Percentiles rank a stretch among this genome's conserved stretches.
phyloP scores from a whole-genome alignment of 805 yeast species.

The Sugiyamaella marilandica region DNA sequence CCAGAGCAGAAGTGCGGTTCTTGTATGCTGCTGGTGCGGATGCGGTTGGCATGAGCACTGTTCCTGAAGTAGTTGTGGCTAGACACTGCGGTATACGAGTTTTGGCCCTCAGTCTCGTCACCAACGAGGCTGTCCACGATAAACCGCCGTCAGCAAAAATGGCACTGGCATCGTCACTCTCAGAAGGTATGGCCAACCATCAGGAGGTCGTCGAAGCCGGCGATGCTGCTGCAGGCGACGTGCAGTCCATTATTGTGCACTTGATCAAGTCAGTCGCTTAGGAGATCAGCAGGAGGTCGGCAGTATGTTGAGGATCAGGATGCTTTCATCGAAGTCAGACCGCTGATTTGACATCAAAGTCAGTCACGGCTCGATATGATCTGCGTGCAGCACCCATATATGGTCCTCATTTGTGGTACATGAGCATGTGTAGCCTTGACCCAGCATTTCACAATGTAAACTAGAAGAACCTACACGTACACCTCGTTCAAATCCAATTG shows the following conservation, averaged over 20 bases:
- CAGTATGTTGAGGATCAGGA: no score
- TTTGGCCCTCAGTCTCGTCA: constrained; percentile 78
- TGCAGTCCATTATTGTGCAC: constrained; percentile 51
- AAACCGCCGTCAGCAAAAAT: constrained; percentile 34
- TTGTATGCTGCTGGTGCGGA: constrained; percentile 75
- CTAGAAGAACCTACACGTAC: no score
- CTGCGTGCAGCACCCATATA: no score
- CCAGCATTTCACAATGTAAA: no score
- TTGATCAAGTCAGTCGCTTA: not conserved
- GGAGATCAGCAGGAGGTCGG: no score
- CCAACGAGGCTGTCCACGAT: constrained; percentile 72
- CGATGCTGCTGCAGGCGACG: constrained; percentile 72
- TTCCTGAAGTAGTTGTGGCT: constrained; percentile 91
- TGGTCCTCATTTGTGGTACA: no score
- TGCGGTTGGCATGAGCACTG: constrained; percentile 97
- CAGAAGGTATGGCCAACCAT: constrained; percentile 78
- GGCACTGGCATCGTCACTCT: constrained; percentile 16
- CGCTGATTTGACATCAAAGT: no score
- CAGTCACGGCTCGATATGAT: no score
- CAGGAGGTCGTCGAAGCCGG: constrained; percentile 89
- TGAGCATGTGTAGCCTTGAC: no score
- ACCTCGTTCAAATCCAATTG: no score
- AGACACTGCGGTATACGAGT: constrained; percentile 82
- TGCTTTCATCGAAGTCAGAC: no score
- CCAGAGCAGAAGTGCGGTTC: constrained; percentile 85